These are phyloP conservation scores for Penicillium arizonense DNA, from an alignment of 495 filamentous ascomycete genomes.

Conservation along the genomic window DNA sequence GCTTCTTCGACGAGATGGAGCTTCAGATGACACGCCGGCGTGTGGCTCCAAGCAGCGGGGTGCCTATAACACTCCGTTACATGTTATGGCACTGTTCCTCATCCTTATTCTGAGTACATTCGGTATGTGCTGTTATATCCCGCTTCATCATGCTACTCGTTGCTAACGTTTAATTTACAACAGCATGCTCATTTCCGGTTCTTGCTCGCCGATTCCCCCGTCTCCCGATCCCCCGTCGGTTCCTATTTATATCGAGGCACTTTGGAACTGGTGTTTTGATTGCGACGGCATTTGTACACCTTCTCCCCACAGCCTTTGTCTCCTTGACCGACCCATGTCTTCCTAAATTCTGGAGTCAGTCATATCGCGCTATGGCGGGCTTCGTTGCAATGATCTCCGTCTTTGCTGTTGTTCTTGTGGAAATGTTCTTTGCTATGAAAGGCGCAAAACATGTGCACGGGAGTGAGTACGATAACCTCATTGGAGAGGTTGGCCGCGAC, in stretches of 20 bases:
- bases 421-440: slow-evolving; percentile 69
- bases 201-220: slow-evolving; percentile 49
- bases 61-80: slow-evolving; percentile 63
- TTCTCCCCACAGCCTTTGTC: slow-evolving; percentile 77
- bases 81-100: slow-evolving; percentile 75
- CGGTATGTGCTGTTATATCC: slow-evolving; percentile 46
- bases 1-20: slow-evolving; percentile 29
- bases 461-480: slow-evolving; percentile 45
- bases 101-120: slow-evolving; percentile 71
- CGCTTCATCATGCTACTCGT: neutral
- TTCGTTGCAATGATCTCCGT: slow-evolving; percentile 77
- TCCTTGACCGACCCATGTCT: slow-evolving; percentile 82
- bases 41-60: slow-evolving; percentile 63
- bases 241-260: slow-evolving; percentile 75
- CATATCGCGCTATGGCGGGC: slow-evolving; percentile 74
- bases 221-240: slow-evolving; percentile 47
- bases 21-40: slow-evolving; percentile 28
- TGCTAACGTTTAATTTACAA: slow-evolving; percentile 6
- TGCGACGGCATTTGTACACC: slow-evolving; percentile 85
- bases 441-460: slow-evolving; percentile 51
- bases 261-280: slow-evolving; percentile 86
- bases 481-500: slow-evolving; percentile 29
- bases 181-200: slow-evolving; percentile 56
- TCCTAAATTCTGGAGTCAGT: slow-evolving; percentile 67
- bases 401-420: slow-evolving; percentile 69